Percentiles rank a stretch among this genome's conserved stretches.
Evolutionary conservation across 2,329 filamentous ascomycete species (phyloP).

Genomic region (Ceratocystis lukuohia): DNA sequence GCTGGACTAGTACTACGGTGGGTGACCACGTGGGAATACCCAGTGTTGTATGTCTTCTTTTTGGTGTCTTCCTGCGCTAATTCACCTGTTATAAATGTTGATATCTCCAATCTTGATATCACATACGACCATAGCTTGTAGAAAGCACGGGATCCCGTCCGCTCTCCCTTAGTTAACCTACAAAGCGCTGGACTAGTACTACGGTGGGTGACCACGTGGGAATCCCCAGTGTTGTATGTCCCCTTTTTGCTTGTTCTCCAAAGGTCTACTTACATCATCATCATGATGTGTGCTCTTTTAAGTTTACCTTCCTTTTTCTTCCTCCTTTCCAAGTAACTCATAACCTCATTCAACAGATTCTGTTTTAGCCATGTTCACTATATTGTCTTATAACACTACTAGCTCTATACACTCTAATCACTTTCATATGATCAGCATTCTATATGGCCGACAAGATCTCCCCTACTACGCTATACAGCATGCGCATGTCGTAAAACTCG

Average conservation of each 20-base stretch:
- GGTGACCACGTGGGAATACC: not conserved
- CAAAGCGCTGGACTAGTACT: not conserved
- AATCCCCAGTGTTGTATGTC: not conserved
- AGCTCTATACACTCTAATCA: not conserved
- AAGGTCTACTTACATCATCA: no score
- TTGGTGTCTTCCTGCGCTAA: not conserved
- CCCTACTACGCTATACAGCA: conserved; percentile 64
- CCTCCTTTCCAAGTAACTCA: no score
- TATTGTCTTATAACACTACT: not conserved
- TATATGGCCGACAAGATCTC: conserved; percentile 42
- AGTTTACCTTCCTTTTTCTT: no score
- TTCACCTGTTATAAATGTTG: no score
- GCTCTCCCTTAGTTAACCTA: not conserved
- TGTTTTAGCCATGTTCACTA: no score
- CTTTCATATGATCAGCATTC: not conserved
- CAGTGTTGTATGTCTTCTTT: not conserved
- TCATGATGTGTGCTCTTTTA: no score
- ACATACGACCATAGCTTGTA: no score
- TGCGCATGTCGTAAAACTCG: conserved; percentile 63
- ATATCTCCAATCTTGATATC: no score
- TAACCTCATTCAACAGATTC: no score
- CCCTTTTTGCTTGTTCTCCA: not conserved
- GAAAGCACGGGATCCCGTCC: not conserved
- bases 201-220: not conserved
- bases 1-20: not conserved